Evolutionary conservation across 2,329 filamentous ascomycete species (phyloP).

Genomic region (Tolypocladium nubicola): DNA sequence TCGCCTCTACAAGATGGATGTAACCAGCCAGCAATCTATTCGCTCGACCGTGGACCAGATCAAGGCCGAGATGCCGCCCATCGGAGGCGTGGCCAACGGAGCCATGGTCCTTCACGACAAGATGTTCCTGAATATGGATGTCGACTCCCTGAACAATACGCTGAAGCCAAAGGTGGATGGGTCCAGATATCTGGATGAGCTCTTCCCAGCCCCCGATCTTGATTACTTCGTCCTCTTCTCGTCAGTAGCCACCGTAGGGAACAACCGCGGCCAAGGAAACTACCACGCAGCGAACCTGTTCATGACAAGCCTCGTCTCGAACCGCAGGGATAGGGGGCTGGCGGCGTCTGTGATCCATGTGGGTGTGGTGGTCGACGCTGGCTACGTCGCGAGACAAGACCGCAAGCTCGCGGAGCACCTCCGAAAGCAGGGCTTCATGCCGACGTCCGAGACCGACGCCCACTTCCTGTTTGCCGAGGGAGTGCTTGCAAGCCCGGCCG

Average conservation of each 20-base stretch:
- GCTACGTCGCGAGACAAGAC: constrained; percentile 22
- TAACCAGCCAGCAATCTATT: not conserved
- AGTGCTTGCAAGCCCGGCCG: not conserved
- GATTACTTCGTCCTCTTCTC: constrained; percentile 33
- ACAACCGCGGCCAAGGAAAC: constrained; percentile 24
- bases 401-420: not conserved
- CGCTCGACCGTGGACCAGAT: constrained; percentile 8
- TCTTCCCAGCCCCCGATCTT: constrained; percentile 16
- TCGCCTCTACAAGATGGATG: constrained; percentile 1
- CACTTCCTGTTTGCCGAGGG: not conserved
- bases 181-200: constrained; percentile 16
- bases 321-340: constrained; percentile 19
- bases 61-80: constrained; percentile 17
- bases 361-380: constrained; percentile 25
- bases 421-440: constrained; percentile 1
- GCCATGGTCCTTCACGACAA: constrained; percentile 22
- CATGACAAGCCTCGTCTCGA: constrained; percentile 18
- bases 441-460: not conserved
- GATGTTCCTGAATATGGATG: constrained; percentile 19
- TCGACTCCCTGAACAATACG: constrained; percentile 15
- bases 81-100: constrained; percentile 25
- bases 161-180: constrained; percentile 28
- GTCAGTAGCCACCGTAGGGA: constrained; percentile 22
- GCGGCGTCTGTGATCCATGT: constrained; percentile 29
- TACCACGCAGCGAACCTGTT: constrained; percentile 28